A percentile compares a stretch with the other conserved stretches of the same genome.
Conservation (phyloP, 768 basidiomycete genomes). For the Mycena venus region DNA sequence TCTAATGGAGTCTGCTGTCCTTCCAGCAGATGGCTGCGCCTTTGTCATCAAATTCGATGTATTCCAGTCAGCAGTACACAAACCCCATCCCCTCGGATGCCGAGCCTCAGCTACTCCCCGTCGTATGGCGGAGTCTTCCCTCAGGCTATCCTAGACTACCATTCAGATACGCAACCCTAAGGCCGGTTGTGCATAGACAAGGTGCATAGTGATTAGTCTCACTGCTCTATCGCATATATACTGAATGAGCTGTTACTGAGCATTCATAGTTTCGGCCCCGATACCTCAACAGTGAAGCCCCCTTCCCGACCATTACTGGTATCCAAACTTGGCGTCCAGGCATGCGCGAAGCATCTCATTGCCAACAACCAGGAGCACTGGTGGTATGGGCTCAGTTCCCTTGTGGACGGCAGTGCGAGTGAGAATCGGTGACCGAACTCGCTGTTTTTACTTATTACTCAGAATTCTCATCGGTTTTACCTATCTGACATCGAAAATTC, state of each 20-base stretch:
- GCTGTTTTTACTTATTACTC: too few relatives aligned
- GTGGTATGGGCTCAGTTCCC: constrained; percentile 20
- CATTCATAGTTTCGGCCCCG: constrained; percentile 41
- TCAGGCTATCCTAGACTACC: constrained; percentile 67
- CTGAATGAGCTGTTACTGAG: too few relatives aligned
- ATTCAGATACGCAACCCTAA: constrained; percentile 27
- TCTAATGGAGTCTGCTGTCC: neutral
- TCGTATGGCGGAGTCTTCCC: constrained; percentile 70
- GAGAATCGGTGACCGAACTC: too few relatives aligned
- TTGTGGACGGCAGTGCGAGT: constrained; percentile 57
- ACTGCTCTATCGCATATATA: too few relatives aligned
- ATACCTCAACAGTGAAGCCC: constrained; percentile 56
- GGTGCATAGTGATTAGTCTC: neutral
- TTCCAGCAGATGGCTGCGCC: constrained; percentile 13
- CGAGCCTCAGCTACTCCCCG: constrained; percentile 72
- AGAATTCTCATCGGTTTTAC: too few relatives aligned
- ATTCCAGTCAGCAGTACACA: constrained; percentile 35
- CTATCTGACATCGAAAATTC: too few relatives aligned
- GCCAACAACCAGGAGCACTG: constrained; percentile 34
- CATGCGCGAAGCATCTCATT: constrained; percentile 49
- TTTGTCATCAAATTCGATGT: constrained; percentile 17
- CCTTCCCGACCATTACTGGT: constrained; percentile 53
- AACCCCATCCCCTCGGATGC: constrained; percentile 67
- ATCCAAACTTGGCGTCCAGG: constrained; percentile 55
- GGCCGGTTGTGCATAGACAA: constrained; percentile 20